Base-by-base conservation (phyloP, 495 filamentous ascomycete species). In the Penicillium mononematosum region DNA sequence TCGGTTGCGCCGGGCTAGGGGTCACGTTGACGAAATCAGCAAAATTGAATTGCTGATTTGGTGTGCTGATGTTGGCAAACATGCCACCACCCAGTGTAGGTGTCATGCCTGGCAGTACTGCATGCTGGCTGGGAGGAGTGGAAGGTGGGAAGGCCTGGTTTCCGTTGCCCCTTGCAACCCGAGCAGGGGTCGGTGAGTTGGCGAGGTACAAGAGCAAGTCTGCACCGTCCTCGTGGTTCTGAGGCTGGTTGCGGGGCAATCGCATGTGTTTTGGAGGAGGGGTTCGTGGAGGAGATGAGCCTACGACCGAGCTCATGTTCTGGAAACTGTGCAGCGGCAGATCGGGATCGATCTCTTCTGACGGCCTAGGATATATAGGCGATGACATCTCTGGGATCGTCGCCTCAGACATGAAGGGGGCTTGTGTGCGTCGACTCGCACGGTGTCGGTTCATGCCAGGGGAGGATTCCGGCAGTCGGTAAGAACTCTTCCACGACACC, bases 21-120 rank as follows among this genome's bases (percentile, higher is more conserved):
- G 94, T 96, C 71, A 97, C 90, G 67, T 99, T 96, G 57, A 98
- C 87, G 68, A 96, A 99, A 68, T 98, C 95, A 8, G 91, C 85
- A 74, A 97, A 96, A 75, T 97, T 94, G 75, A 97, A 96, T 56
- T 84, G 84, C 53, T 85, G 82, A 27, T 77, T 77, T 2, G 83
- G 83, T 4, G 83, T 86, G 42, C 79, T 80, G 43, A 85, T 77
- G 47, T 80, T 82, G 10, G 72, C 67, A 58, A 86, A 85, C 5
- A 84, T 75, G 42, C 75, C 80, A 34, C 77, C 79, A 16, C 86
- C 88, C 5, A 90, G 88, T 7, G 91, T 94, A n/a, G 88, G 87
- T 17, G 92, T 96, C 58, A 78, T 44, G 9, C 68, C 69, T 9
- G 73, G 72, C 31, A 96, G 78, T 12, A 85, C 84, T 14, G 89